Evolutionary conservation across 495 filamentous ascomycete species (phyloP).

Genomic region (Penicillium psychrofluorescens): DNA sequence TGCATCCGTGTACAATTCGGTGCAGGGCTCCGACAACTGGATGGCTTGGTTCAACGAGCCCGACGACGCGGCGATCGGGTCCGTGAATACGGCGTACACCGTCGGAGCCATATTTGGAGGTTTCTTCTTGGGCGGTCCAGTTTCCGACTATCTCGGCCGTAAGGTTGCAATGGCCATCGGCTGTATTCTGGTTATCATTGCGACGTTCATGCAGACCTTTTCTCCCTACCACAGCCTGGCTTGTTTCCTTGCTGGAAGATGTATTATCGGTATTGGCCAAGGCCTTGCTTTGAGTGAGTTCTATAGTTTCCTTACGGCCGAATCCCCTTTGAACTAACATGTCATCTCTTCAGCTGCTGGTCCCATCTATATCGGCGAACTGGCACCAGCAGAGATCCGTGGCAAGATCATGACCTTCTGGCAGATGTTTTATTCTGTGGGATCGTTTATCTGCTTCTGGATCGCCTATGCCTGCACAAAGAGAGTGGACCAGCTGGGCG

Average conservation of each 20-base stretch:
- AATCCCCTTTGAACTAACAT: neutral
- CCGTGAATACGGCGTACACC: slow-evolving; percentile 56
- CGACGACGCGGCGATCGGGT: slow-evolving; percentile 42
- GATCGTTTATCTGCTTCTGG: slow-evolving; percentile 58
- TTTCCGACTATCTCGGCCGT: slow-evolving; percentile 51
- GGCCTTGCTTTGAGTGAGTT: slow-evolving; percentile 55
- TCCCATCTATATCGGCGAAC: slow-evolving; percentile 56
- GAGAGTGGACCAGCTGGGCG: slow-evolving; percentile 40
- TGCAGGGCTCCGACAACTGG: slow-evolving; percentile 54
- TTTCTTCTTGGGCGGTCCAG: slow-evolving; percentile 51
- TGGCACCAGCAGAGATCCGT: slow-evolving; percentile 51
- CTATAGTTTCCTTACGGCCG: neutral
- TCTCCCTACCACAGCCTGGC: slow-evolving; percentile 47
- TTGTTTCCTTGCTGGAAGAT: slow-evolving; percentile 54
- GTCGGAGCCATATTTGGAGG: slow-evolving; percentile 57
- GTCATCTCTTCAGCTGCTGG: slow-evolving; percentile 33
- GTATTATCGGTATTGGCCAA: slow-evolving; percentile 58
- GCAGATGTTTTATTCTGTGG: slow-evolving; percentile 61
- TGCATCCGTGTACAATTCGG: slow-evolving; percentile 58
- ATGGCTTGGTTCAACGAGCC: slow-evolving; percentile 49
- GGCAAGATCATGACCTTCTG: slow-evolving; percentile 62
- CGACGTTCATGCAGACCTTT: slow-evolving; percentile 58
- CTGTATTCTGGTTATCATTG: slow-evolving; percentile 48
- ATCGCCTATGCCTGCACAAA: slow-evolving; percentile 50
- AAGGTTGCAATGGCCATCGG: slow-evolving; percentile 51